phyloP scores from a whole-genome alignment of 2,329 filamentous ascomycete species.

The Ceratocystis cubensis region DNA sequence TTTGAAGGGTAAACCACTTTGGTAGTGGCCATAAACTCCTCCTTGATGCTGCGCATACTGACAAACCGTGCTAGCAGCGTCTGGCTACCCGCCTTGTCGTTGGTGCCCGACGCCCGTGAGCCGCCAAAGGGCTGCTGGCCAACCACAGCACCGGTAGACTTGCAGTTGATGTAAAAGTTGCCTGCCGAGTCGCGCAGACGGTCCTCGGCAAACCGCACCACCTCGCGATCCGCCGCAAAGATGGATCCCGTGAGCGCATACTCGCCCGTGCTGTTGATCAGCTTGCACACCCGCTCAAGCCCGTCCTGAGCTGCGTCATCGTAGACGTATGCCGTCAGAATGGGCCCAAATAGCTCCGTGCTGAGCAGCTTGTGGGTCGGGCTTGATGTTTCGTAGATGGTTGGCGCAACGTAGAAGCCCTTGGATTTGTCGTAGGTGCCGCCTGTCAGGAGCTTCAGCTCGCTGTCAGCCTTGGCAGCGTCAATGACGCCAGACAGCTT shows the following conservation, averaged over 20 bases:
- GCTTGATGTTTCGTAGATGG: constrained; percentile 64
- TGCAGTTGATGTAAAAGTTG: constrained; percentile 81
- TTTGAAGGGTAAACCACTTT: constrained; percentile 61
- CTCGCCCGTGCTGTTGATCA: constrained; percentile 59
- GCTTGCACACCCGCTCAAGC: constrained; percentile 46
- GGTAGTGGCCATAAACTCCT: constrained; percentile 56
- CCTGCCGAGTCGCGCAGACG: constrained; percentile 59
- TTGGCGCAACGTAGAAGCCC: constrained; percentile 76
- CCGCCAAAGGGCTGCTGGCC: constrained; percentile 63
- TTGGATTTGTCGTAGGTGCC: constrained; percentile 65
- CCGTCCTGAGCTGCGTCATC: constrained; percentile 49
- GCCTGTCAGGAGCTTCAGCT: constrained; percentile 60
- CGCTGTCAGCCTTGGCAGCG: constrained; percentile 59
- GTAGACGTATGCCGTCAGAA: constrained; percentile 65
- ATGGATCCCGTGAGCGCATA: constrained; percentile 69
- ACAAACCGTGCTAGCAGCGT: constrained; percentile 54
- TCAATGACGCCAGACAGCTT: constrained; percentile 69
- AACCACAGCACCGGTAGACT: constrained; percentile 61
- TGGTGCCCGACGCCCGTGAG: constrained; percentile 54
- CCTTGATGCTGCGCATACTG: constrained; percentile 56
- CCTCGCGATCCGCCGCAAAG: constrained; percentile 57
- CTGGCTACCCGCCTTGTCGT: constrained; percentile 58
- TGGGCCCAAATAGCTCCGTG: constrained; percentile 71
- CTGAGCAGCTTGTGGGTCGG: constrained; percentile 61
- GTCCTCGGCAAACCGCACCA: constrained; percentile 56